These are phyloP conservation scores for Leucosporidium creatinivorum DNA, from an alignment of 768 basidiomycete genomes.

Conservation along the genomic window DNA sequence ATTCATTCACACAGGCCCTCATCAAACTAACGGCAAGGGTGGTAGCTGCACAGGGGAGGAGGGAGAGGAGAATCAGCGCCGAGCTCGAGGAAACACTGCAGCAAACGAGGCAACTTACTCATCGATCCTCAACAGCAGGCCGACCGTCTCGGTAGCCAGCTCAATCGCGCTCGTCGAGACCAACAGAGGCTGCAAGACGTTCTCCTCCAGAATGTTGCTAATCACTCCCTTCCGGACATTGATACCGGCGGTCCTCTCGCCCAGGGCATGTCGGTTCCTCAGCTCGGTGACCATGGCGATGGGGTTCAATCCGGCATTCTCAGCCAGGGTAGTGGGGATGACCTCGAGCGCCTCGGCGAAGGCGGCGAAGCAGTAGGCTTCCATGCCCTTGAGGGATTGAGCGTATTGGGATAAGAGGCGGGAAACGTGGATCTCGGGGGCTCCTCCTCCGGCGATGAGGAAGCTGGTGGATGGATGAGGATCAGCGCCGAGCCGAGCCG, in stretches of 20 bases:
- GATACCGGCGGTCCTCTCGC: slow-evolving; percentile 90
- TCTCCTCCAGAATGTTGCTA: slow-evolving; percentile 94
- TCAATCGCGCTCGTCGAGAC: slow-evolving; percentile 94
- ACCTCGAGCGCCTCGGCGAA: slow-evolving; percentile 97
- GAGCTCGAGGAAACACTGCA: not conserved
- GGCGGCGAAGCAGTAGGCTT: slow-evolving; percentile 97
- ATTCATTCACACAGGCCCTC: not conserved
- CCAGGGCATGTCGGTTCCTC: slow-evolving; percentile 90
- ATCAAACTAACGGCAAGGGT: not conserved
- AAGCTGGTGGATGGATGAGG: slow-evolving; percentile 51
- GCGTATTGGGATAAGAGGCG: slow-evolving; percentile 81
- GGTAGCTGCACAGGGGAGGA: not conserved
- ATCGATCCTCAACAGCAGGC: slow-evolving; percentile 88
- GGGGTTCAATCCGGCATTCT: slow-evolving; percentile 96
- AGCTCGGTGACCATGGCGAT: slow-evolving; percentile 97
- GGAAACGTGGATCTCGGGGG: slow-evolving; percentile 96
- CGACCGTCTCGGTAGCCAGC: slow-evolving; percentile 94
- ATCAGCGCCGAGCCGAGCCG: not conserved
- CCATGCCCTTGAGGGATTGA: slow-evolving; percentile 92
- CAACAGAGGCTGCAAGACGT: slow-evolving; percentile 83
- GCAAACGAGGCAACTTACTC: slow-evolving; percentile 40
- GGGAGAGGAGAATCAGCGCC: not conserved
- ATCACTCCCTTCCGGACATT: slow-evolving; percentile 98
- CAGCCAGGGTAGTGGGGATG: slow-evolving; percentile 93
- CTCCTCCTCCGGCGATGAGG: slow-evolving; percentile 90